These are phyloP conservation scores for Coffea canephora DNA, from an alignment of 257 asterid genomes.

Conservation along the genomic window DNA sequence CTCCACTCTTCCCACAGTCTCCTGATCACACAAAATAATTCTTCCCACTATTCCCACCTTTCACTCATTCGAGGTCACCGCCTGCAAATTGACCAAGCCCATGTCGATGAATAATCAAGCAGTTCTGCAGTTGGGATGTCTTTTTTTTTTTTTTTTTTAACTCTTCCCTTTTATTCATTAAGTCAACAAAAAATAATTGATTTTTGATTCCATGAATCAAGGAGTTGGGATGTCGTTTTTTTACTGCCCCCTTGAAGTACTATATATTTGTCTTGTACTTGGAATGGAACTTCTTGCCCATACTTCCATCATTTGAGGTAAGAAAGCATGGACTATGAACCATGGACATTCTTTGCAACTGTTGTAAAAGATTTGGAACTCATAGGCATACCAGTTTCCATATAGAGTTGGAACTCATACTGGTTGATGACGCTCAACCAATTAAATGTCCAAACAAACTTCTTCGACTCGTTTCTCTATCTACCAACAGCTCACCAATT, in stretches of 20 bases:
- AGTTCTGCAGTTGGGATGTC: too few relatives aligned
- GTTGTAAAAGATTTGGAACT: neutral
- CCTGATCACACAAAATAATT: too few relatives aligned
- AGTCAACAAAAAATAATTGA: neutral
- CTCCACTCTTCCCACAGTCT: neutral
- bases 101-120: neutral
- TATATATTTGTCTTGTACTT: neutral
- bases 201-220: neutral
- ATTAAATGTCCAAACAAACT: neutral
- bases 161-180: neutral
- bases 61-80: neutral
- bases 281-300: neutral
- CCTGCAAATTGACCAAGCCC: neutral
- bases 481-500: neutral
- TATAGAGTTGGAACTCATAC: neutral
- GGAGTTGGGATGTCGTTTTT: neutral
- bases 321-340: neutral
- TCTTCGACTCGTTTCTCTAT: neutral
- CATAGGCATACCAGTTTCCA: neutral
- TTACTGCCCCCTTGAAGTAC: neutral
- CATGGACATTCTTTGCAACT: neutral
- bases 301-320: neutral
- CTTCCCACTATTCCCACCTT: neutral
- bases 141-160: neutral
- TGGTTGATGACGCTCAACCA: neutral